Evolutionary conservation across 2,329 filamentous ascomycete genomes (phyloP), one percentile per base, ranked within the genome.

Genomic region (Microdochium trichocladiopsis): DNA sequence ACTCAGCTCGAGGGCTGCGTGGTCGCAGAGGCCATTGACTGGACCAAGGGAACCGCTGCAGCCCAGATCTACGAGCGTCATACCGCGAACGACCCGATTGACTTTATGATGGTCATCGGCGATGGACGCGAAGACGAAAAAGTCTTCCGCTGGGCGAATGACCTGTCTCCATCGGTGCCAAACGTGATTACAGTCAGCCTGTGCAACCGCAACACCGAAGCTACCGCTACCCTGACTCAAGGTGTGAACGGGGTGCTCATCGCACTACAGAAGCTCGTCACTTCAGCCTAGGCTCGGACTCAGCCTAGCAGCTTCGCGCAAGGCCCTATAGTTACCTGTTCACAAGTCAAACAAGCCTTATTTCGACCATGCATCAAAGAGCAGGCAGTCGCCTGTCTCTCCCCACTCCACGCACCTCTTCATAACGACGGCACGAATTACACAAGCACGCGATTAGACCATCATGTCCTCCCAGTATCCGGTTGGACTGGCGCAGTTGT

Each of bases 51-150:
- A 41, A 92, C 88, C 0, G 93, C 93, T 0, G 87, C 90, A 0
- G 79, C 84, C 61, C 79, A 83, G 58, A 86, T 95, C 48, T 87
- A 89, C 66, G 78, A 83, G 47, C 59, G 1, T 55, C 65, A 0
- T 63, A 70, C 61, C 2, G 56, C 63, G 3, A 64, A 63, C 56
- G 63, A 61, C n/a, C 66, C 77, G 0, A 80, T 90, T 1, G 90
- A 96, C 65, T 97, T 96, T 68, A 70, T 97, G 52, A 83, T 96
- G 72, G 88, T 96, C 6, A 82, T 92, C 31, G 93, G 93, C 36
- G 92, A 96, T 63, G 90, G 92, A 43, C 85, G 93, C 28, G 93
- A 96, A 60, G 94, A 97, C 58, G 93, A 97, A 65, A 87, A 90
- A 60, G 87, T 96, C 21, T 97, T 96, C 73, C 86, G 86, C 56